phyloP scores from a whole-genome alignment of 2,329 filamentous ascomycete species.

The Penicillium sclerotiorum region DNA sequence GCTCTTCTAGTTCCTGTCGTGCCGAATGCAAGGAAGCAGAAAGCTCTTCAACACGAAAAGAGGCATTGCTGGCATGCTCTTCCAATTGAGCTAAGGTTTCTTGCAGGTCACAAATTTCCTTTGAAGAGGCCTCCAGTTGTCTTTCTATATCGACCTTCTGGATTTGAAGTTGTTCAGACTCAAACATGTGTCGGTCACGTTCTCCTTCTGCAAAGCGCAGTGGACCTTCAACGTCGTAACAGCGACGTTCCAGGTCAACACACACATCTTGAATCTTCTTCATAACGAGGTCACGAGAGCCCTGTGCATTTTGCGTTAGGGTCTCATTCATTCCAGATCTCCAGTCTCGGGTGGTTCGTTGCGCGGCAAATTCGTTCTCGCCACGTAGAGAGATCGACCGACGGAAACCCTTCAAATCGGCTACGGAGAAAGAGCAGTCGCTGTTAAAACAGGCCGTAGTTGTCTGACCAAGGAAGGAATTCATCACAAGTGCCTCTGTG shows the following conservation, averaged over 20 bases:
- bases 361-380: slow-evolving; percentile 13
- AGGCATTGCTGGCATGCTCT: slow-evolving; percentile 40
- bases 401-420: slow-evolving; percentile 13
- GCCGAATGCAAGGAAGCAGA: slow-evolving; percentile 34
- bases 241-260: slow-evolving; percentile 59
- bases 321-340: slow-evolving; percentile 47
- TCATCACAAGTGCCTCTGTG: slow-evolving; percentile 17
- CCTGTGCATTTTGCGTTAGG: slow-evolving; percentile 46
- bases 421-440: slow-evolving; percentile 21
- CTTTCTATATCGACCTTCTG: slow-evolving; percentile 41
- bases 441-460: slow-evolving; percentile 8
- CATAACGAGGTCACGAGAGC: slow-evolving; percentile 52
- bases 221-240: slow-evolving; percentile 58
- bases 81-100: slow-evolving; percentile 43
- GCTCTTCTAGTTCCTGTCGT: slow-evolving; percentile 41
- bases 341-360: slow-evolving; percentile 50
- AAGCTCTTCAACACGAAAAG: slow-evolving; percentile 42
- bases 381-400: slow-evolving; percentile 11
- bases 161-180: slow-evolving; percentile 39
- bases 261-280: slow-evolving; percentile 57
- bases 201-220: slow-evolving; percentile 46
- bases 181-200: slow-evolving; percentile 35
- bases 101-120: slow-evolving; percentile 42
- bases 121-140: slow-evolving; percentile 38
- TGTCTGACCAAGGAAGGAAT: slow-evolving; percentile 23